Evolutionary conservation across 257 asterid genomes (phyloP), one percentile per base, ranked within the genome.

Genomic region (Perilla frutescens): DNA sequence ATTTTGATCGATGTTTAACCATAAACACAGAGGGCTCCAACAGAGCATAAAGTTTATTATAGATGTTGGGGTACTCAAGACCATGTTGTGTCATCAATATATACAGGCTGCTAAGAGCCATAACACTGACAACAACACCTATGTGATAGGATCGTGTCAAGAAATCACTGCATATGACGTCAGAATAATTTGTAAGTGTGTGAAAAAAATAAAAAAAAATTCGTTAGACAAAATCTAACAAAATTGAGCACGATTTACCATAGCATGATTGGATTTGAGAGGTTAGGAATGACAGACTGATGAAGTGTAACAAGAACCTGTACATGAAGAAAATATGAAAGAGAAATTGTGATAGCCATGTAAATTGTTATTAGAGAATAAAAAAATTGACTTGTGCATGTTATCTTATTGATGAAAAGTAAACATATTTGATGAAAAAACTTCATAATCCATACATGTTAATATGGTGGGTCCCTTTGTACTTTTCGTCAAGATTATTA

Each of bases 61-160:
- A 94, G 86, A 94, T 91, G 83, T 94, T 84, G 76, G 97, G 96
- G 81, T 94, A 94, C 65, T 94, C 99, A 59, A 94, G 95, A 29
- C 98, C 96, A 71, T 94, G 91, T 80, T 90, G 89, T 64, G 98
- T 94, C 98, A 94, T 90, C 80, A 94, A 91, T 78, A 91, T 75
- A 78, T 62, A 90, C 68, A 94, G 85, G 76, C 99, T 87, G 89
- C 96, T 90, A 59, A 94, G 98, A 62, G 98, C 91, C 98, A 91
- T 91, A 47, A 94, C 97, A 80, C 98, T 94, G 77, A 90, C 85
- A 37, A 94, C 96, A 71, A 97, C 98, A 77, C 98, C 98, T 73
- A 91, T 84, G 82, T 90, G 96, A 81, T 91, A 91, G 39, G 98
- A 94, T 64, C 84, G 87, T 14, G 96, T 91, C 90, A 94, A 87